phyloP scores from a whole-genome alignment of 1,284 basidiomycete genomes.

The Ceratobasidium sp. region DNA sequence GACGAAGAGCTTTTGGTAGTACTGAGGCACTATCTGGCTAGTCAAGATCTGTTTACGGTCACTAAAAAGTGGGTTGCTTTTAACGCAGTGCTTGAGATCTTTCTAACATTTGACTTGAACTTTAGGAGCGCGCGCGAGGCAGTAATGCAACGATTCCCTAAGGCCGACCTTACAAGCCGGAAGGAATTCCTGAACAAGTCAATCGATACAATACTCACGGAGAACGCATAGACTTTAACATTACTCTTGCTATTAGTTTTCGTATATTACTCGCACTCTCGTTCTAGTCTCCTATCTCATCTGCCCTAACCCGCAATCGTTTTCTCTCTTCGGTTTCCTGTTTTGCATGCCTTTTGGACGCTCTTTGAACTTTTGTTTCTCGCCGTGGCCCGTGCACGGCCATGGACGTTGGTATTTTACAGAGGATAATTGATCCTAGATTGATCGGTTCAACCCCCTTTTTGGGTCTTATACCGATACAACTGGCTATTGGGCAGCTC shows the following conservation, averaged over 20 bases:
- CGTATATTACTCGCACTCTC: conserved; percentile 24
- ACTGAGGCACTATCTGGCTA: conserved; percentile 81
- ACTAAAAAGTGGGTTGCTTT: conserved; percentile 83
- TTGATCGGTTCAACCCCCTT: no score
- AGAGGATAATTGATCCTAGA: background rate
- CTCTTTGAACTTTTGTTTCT: conserved; percentile 14
- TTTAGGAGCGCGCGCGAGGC: conserved; percentile 85
- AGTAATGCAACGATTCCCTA: conserved; percentile 84
- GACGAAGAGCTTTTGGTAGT: conserved; percentile 84
- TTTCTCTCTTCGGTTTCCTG: background rate
- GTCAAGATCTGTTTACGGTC: conserved; percentile 92
- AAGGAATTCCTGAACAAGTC: conserved; percentile 88
- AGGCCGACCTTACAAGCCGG: conserved; percentile 78
- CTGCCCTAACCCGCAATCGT: background rate
- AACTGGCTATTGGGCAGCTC: no score
- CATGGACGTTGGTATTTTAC: background rate
- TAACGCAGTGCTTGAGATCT: background rate
- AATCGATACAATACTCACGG: conserved; percentile 75
- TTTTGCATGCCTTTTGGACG: conserved; percentile 8
- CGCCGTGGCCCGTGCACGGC: background rate
- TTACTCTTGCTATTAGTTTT: conserved; percentile 2
- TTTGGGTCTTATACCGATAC: no score
- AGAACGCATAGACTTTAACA: conserved; percentile 31
- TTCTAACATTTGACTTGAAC: conserved; percentile 36
- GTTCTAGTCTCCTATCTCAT: conserved; percentile 10